These are phyloP conservation scores for Parathielavia appendiculata DNA, from an alignment of 495 filamentous ascomycete genomes.

Conservation along the genomic window DNA sequence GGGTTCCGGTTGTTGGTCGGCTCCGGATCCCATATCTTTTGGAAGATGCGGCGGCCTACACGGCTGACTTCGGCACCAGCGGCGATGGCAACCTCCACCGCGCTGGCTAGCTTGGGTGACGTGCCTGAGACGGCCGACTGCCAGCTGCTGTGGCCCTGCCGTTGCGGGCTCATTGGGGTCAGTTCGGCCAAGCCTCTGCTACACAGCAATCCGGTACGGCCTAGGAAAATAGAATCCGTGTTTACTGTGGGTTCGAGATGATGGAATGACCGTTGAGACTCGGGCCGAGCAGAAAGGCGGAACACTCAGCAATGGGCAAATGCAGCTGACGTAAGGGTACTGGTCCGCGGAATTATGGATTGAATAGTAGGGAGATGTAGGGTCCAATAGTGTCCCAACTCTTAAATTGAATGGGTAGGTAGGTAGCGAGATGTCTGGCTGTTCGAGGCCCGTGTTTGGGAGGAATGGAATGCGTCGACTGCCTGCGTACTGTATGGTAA, in stretches of 20 bases:
- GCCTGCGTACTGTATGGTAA: not conserved
- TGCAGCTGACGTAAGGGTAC: no score
- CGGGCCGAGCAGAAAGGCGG: not conserved
- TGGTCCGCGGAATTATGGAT: not conserved
- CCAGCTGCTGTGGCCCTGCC: slow-evolving; percentile 27
- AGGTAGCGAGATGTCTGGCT: not conserved
- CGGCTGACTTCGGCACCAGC: slow-evolving; percentile 34
- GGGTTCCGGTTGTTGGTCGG: slow-evolving; percentile 73
- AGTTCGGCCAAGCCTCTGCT: not conserved
- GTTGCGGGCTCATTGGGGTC: slow-evolving; percentile 20
- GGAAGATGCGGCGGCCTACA: slow-evolving; percentile 68
- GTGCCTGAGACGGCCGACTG: slow-evolving; percentile 27
- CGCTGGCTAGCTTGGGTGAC: slow-evolving; percentile 28
- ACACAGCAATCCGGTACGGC: not conserved
- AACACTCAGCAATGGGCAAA: not conserved
- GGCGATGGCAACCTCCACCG: slow-evolving; percentile 43
- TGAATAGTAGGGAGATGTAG: not conserved
- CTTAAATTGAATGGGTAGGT: not conserved
- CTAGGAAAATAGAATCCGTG: not conserved
- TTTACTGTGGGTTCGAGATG: no score
- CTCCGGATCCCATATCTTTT: slow-evolving; percentile 93
- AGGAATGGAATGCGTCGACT: not conserved
- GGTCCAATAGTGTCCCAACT: not conserved
- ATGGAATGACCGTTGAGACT: no score
- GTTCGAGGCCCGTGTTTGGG: not conserved